These are phyloP conservation scores for Mrakia frigida DNA, from an alignment of 768 basidiomycete species.

Conservation along the genomic window DNA sequence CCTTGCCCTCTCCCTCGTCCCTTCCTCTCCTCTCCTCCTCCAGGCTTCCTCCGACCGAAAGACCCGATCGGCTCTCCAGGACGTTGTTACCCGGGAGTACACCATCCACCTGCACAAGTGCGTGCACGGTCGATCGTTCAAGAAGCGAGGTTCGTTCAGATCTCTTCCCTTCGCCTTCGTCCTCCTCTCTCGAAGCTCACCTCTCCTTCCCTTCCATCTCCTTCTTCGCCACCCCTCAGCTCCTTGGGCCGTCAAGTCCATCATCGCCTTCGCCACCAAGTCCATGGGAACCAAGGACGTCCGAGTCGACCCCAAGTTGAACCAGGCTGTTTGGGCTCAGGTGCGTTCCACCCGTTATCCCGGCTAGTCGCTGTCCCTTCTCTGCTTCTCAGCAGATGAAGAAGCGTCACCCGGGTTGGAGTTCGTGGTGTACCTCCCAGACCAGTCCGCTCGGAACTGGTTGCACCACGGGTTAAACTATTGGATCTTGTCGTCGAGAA, in stretches of 20 bases:
- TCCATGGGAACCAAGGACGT: conserved; percentile 95
- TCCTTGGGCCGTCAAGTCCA: conserved; percentile 91
- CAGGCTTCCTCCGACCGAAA: conserved; percentile 22
- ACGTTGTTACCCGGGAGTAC: conserved; percentile 98
- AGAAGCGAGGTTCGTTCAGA: conserved; percentile 26
- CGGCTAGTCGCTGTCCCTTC: not conserved
- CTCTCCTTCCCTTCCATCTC: conserved; percentile 4
- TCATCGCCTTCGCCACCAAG: conserved; percentile 84
- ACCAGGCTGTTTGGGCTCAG: conserved; percentile 88
- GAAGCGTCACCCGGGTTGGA: not conserved
- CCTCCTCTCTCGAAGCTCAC: not conserved
- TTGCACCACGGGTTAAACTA: conserved; percentile 1
- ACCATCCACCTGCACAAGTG: conserved; percentile 96
- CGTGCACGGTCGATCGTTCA: conserved; percentile 32
- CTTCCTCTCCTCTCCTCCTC: not conserved
- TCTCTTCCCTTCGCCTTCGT: not conserved
- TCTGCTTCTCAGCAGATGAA: not conserved
- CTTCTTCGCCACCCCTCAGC: conserved; percentile 47
- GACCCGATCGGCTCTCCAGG: conserved; percentile 91
- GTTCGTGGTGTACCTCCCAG: not conserved
- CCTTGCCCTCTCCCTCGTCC: not conserved
- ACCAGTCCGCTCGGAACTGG: not conserved
- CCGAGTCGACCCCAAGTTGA: conserved; percentile 88
- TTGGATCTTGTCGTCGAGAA: not conserved
- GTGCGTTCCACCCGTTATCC: conserved; percentile 15